Conservation (phyloP, 1,284 basidiomycete species). For the Naganishia sp. region DNA sequence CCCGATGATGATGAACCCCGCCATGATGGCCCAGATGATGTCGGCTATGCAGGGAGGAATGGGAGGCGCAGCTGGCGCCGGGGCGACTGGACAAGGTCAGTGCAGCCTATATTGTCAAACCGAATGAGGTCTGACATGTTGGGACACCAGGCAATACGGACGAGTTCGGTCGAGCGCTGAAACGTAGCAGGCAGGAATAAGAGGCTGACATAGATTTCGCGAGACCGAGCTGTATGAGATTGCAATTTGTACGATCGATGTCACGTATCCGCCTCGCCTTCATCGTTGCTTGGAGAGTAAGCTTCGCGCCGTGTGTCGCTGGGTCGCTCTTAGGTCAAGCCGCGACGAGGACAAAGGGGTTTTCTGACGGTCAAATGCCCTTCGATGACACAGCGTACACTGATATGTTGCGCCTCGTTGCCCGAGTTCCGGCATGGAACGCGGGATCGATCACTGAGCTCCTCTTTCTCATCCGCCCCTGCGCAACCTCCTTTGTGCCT, state of each 20-base stretch:
- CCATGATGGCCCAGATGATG: conserved; percentile 36
- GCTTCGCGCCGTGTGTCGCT: too few species aligned
- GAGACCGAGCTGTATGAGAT: background rate
- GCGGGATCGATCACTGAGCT: too few species aligned
- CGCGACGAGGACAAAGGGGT: too few species aligned
- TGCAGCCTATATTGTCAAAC: too few species aligned
- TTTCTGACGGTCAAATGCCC: too few species aligned
- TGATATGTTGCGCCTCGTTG: too few species aligned
- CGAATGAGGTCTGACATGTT: conserved; percentile 44
- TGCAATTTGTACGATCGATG: background rate
- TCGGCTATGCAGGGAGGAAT: conserved; percentile 42
- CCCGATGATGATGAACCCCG: conserved; percentile 35
- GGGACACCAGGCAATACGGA: conserved; percentile 33
- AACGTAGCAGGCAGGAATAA: conserved; percentile 34
- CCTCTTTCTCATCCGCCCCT: too few species aligned
- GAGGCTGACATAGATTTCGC: background rate
- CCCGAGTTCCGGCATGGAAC: too few species aligned
- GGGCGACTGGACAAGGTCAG: background rate
- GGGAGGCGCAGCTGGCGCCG: conserved; percentile 38
- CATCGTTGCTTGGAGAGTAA: too few species aligned
- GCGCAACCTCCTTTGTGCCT: too few species aligned
- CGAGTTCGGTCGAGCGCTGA: conserved; percentile 31
- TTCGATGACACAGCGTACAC: too few species aligned
- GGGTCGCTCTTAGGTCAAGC: too few species aligned
- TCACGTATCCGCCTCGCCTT: background rate